Conservation (phyloP, 257 asterid genomes). For the Nicotiana benthamiana region DNA sequence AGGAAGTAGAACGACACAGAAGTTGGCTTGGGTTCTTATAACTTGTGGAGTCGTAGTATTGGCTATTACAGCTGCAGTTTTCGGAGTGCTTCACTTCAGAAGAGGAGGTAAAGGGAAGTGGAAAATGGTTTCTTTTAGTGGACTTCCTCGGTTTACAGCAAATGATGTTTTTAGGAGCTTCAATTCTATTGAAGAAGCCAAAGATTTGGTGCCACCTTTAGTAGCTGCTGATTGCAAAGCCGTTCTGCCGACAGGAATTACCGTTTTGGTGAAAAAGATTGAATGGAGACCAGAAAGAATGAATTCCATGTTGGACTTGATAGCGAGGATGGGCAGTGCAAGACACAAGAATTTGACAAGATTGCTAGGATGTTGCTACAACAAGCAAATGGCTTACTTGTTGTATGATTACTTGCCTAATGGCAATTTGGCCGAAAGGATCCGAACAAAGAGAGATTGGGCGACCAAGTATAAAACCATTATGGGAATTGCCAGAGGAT, state of each 20-base stretch:
- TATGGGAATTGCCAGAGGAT: slow-evolving; percentile 59
- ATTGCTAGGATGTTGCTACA: slow-evolving; percentile 71
- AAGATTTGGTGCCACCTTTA: slow-evolving; percentile 15
- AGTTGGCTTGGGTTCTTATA: slow-evolving; percentile 78
- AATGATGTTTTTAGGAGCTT: slow-evolving; percentile 77
- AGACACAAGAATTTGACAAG: slow-evolving; percentile 73
- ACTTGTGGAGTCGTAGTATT: slow-evolving; percentile 52
- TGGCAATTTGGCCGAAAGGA: slow-evolving; percentile 58
- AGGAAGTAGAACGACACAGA: slow-evolving; percentile 71
- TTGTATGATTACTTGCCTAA: slow-evolving; percentile 67
- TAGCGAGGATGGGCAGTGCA: slow-evolving; percentile 55
- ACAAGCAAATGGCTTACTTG: slow-evolving; percentile 55
- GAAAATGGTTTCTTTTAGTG: slow-evolving; percentile 64
- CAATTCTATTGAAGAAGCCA: slow-evolving; percentile 30
- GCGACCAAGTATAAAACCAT: slow-evolving; percentile 51
- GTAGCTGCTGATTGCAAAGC: slow-evolving; percentile 49
- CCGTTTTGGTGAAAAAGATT: slow-evolving; percentile 67
- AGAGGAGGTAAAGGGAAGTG: slow-evolving; percentile 43
- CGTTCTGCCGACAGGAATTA: slow-evolving; percentile 80
- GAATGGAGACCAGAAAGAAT: slow-evolving; percentile 50
- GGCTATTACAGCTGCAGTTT: slow-evolving; percentile 38
- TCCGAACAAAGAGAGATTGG: slow-evolving; percentile 51
- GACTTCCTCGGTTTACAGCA: slow-evolving; percentile 71
- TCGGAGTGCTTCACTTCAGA: slow-evolving; percentile 48
- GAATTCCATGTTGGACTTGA: slow-evolving; percentile 28